Percentiles rank a stretch among this genome's conserved stretches.
Conservation (phyloP, 306 rosid genomes). For the Prunus padus region DNA sequence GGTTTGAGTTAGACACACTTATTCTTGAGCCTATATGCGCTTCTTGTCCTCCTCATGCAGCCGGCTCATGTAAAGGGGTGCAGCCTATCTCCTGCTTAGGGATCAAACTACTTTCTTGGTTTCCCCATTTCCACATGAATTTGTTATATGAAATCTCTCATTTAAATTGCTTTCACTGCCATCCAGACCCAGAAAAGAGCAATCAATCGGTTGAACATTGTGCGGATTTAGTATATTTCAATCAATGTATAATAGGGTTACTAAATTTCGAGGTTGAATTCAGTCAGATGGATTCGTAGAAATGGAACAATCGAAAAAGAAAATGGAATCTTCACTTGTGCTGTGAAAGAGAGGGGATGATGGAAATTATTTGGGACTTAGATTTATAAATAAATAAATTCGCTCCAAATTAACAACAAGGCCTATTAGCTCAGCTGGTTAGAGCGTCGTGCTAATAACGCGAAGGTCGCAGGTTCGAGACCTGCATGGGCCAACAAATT, state of each 20-base stretch:
- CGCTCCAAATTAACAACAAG: neutral
- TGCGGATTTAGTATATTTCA: no score
- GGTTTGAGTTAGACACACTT: no score
- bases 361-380: no score
- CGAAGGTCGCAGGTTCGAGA: slow-evolving; percentile 73
- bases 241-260: no score
- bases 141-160: neutral
- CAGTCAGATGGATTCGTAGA: no score
- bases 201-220: neutral
- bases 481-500: slow-evolving; percentile 42
- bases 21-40: no score
- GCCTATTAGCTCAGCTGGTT: slow-evolving; percentile 64
- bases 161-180: neutral
- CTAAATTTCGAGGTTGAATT: no score
- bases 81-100: neutral
- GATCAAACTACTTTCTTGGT: neutral
- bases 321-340: neutral
- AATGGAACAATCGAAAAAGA: no score
- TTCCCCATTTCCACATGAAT: neutral
- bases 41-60: no score
- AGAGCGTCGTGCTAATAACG: slow-evolving; percentile 76
- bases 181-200: neutral
- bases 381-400: no score
- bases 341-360: neutral
- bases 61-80: neutral